Evolutionary conservation across 305 asterid genomes (phyloP).

Genomic region (Fraxinus velutina): DNA sequence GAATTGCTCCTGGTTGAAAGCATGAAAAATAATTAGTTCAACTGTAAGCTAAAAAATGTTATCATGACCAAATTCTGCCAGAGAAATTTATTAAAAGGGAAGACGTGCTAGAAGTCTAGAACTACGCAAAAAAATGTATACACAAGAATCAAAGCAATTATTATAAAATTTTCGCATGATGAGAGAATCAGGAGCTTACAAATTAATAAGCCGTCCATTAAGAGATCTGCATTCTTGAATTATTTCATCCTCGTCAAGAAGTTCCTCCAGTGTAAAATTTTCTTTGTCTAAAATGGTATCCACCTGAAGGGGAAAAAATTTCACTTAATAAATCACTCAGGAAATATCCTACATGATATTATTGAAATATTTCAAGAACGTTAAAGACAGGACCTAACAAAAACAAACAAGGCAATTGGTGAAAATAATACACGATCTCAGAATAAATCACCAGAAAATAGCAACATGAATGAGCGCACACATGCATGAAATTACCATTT

Average conservation of each 20-base stretch:
- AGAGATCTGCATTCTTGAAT: conserved; percentile 96
- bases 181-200: conserved; percentile 50
- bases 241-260: conserved; percentile 92
- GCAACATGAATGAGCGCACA: conserved; percentile 6
- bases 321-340: neutral
- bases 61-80: conserved; percentile 12
- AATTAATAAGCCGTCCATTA: conserved; percentile 85
- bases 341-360: neutral
- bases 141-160: neutral
- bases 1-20: neutral
- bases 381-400: conserved; percentile 2
- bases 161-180: neutral
- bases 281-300: conserved; percentile 81
- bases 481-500: neutral
- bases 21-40: neutral
- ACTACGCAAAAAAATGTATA: conserved; percentile 4
- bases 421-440: conserved; percentile 8
- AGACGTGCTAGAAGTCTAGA: neutral
- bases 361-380: neutral
- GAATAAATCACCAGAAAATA: conserved; percentile 7
- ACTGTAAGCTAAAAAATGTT: neutral
- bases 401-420: neutral
- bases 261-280: conserved; percentile 71
- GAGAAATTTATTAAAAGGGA: neutral
- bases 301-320: conserved; percentile 40